Base-by-base conservation (phyloP, 1,139 yeast genomes). In the Hemisphaericaspora xylanilytica region DNA sequence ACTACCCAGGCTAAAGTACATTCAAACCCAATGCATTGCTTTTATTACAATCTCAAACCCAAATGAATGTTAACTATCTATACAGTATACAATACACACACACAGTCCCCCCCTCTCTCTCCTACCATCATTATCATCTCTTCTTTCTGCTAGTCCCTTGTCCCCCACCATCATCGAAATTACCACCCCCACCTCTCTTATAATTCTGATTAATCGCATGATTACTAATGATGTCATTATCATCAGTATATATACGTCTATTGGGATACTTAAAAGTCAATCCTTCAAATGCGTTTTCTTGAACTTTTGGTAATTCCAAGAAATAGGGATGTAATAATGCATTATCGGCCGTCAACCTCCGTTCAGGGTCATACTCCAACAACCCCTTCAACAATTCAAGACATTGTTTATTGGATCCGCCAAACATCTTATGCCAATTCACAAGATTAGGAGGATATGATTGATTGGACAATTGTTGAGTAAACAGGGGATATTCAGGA, bases 371-470 rank as follows among this genome's bases (percentile, higher is more conserved):
- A 55, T 89, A 90, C 41, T 76, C 83, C 31, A 94, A 61, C 32
- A 94, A 60, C 28, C 76, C 75, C 28, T 77, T 65, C 26, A 94
- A 63, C 18, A 94, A 65, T 40, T 78, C 75, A 22, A 85, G 69
- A 38, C 96, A 89, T 53, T 71, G 73, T 42, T 75, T 78, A 54
- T 83, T 86, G 11, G 78, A 68, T 0, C 87, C 88, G 11, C 94
- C 94, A 28, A 86, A 80, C 7, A 86, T 70, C 45, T 83, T 85
- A 59, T 84, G 90, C 98, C 98, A 92, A 15, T 81, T 79, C 33
- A 78, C 77, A 32, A 92, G 63, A 50, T 83, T 85, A 13, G 84
- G 75, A 7, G 86, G 82, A 51, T 78, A 85, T 11, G 68, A 64
- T 28, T 83, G 83, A 13, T 59, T 53, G 52, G 21, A 5, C 21